Evolutionary conservation across 2,329 filamentous ascomycete species (phyloP), one percentile per base, ranked within the genome.

Genomic region (Macrophomina tecta): DNA sequence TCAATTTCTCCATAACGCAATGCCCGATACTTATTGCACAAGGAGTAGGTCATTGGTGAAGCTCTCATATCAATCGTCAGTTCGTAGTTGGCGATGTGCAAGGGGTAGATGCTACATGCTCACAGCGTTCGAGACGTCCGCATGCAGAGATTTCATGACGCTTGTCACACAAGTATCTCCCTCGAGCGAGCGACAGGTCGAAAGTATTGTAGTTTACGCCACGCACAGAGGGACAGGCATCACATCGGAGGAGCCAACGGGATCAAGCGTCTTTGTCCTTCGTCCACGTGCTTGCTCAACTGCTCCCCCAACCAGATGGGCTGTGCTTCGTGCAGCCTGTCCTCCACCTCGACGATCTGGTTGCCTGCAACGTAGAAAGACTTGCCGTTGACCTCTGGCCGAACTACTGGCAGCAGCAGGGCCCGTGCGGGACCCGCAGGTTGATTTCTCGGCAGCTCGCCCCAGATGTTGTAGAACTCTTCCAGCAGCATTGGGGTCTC

Each of bases 321-420:
- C 32, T 74, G 70, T 4, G 71, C 67, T 6, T 62, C 67, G 46
- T 73, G 69, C 42, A 74, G 68, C n/a, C 66, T 69, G 48, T 73
- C 72, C 53, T 74, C 72, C 30, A 74, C 70, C 65, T 74, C 72
- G 42, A 72, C 70, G 5, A 71, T 69, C 56, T 73, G 65, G 14
- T 71, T 68, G 0, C 72, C 72, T 2, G 68, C 67, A 30, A 74
- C 69, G 66, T 69, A 74, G 6, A 73, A 66, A 9, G 72, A 70
- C 60, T 73, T 73, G 1, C 72, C 72, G 3, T 63, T 68, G 11
- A 62, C 62, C 48, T 56, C 72, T 16, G 60, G 72, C 68, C 45
- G 68, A 65, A 56, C 69, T n/a, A 72, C 69, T 32, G 72, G 71
- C 8, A 73, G 65, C 12, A 74, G 56, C 30, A 74, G 70, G 30